phyloP scores from a whole-genome alignment of 2,329 filamentous ascomycete species.

The Cadophora malorum region DNA sequence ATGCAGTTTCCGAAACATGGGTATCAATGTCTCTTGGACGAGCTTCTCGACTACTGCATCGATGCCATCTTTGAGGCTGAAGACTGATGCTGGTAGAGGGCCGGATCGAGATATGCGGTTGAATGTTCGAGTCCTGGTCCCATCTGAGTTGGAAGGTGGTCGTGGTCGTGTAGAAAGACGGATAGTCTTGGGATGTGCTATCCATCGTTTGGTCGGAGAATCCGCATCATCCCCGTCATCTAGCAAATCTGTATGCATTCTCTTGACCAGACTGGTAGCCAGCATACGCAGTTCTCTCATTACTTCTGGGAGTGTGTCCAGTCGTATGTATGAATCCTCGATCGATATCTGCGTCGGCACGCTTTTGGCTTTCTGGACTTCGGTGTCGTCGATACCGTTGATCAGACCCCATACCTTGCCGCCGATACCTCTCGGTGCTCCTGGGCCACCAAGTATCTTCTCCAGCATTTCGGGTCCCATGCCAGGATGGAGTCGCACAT shows the following conservation, averaged over 20 bases:
- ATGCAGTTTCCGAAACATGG: constrained; percentile 78
- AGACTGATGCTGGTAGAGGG: constrained; percentile 75
- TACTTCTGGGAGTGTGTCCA: constrained; percentile 70
- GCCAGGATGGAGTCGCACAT: constrained; percentile 66
- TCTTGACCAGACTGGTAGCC: constrained; percentile 71
- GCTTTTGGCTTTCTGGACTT: constrained; percentile 74
- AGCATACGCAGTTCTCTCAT: constrained; percentile 72
- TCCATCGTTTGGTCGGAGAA: constrained; percentile 60
- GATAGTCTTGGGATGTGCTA: constrained; percentile 80
- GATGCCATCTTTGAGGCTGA: constrained; percentile 64
- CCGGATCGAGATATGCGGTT: constrained; percentile 78
- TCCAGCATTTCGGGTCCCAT: constrained; percentile 72
- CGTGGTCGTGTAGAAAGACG: constrained; percentile 79
- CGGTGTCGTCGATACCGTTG: constrained; percentile 78
- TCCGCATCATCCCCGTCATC: constrained; percentile 46
- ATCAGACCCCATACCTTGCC: constrained; percentile 77
- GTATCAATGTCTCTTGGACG: constrained; percentile 70
- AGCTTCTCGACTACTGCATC: constrained; percentile 71
- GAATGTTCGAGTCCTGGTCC: constrained; percentile 62
- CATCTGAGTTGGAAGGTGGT: constrained; percentile 57
- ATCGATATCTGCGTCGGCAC: constrained; percentile 91
- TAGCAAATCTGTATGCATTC: constrained; percentile 80
- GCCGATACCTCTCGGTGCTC: constrained; percentile 74
- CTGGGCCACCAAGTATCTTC: constrained; percentile 71
- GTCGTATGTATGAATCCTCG: constrained; percentile 84